These are phyloP conservation scores for Chloris gayana DNA, from an alignment of 176 grass and related monocot genomes.

Conservation along the genomic window DNA sequence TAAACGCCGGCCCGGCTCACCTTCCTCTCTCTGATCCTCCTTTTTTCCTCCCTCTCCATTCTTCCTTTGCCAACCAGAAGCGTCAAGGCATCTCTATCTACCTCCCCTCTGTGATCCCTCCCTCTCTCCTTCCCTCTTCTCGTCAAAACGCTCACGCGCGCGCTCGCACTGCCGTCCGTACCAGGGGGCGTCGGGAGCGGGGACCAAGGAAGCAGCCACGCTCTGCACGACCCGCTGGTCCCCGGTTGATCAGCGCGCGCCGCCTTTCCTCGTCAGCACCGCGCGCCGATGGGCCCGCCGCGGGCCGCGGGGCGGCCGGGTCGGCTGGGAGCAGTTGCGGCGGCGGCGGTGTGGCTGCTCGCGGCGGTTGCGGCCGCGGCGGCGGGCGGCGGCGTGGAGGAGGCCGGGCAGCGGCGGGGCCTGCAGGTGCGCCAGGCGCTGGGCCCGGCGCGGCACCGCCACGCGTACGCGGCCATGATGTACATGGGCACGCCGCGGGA, in stretches of 20 bases:
- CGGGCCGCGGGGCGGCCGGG: background rate
- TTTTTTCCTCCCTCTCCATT: background rate
- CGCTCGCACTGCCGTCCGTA: background rate
- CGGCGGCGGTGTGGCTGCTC: slow-evolving; percentile 1
- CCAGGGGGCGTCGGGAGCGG: background rate
- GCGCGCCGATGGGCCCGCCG: slow-evolving; percentile 32
- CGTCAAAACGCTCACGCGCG: background rate
- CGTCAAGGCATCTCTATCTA: background rate
- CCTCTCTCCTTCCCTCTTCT: background rate
- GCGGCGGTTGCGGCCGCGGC: background rate
- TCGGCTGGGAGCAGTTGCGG: background rate
- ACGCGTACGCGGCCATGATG: slow-evolving; percentile 99
- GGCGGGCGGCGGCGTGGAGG: background rate
- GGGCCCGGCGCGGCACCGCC: slow-evolving; percentile 40
- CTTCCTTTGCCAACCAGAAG: slow-evolving; percentile 15
- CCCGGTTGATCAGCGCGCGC: background rate
- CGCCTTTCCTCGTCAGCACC: background rate
- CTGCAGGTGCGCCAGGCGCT: slow-evolving; percentile 9
- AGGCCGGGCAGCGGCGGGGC: background rate
- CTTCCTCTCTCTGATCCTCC: background rate
- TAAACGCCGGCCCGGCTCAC: slow-evolving; percentile 10
- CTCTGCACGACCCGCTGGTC: background rate
- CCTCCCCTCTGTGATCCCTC: background rate
- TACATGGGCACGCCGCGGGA: slow-evolving; percentile 99
- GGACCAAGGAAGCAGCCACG: background rate